A percentile compares a stretch with the other conserved stretches of the same genome.
These are phyloP conservation scores for Juncus inflexus DNA, from an alignment of 176 grass and related monocot species.

Conservation along the genomic window DNA sequence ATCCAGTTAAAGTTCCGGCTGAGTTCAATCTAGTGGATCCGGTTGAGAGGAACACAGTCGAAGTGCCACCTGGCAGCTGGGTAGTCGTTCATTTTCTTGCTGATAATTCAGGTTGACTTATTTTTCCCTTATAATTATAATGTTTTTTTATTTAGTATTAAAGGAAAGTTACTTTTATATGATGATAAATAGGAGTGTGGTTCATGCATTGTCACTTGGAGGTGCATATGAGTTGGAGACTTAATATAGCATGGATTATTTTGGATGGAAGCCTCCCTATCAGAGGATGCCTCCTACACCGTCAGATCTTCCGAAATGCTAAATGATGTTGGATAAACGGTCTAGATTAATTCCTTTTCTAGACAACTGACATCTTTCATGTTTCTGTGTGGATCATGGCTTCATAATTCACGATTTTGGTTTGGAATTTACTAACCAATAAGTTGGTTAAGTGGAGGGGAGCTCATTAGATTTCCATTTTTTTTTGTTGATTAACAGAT, in stretches of 20 bases:
- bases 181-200: neutral
- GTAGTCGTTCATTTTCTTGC: slow-evolving; percentile 63
- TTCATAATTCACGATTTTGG: no score
- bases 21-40: slow-evolving; percentile 76
- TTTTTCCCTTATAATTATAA: slow-evolving; percentile 1
- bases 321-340: neutral
- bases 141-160: no score
- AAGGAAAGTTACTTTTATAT: neutral
- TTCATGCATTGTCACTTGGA: slow-evolving; percentile 6
- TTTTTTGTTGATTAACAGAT: no score
- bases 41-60: slow-evolving; percentile 58
- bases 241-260: neutral
- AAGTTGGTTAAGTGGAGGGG: no score
- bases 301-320: neutral
- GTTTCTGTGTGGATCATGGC: no score
- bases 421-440: no score
- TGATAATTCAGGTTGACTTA: slow-evolving; percentile 53
- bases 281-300: neutral
- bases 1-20: slow-evolving; percentile 34
- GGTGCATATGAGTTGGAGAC: neutral
- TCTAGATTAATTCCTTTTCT: no score
- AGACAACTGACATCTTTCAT: no score
- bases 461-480: no score
- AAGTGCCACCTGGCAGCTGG: slow-evolving; percentile 51
- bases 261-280: neutral